Percentiles rank a stretch among this genome's conserved stretches.
Conservation (phyloP, 2,329 filamentous ascomycete genomes). For the Lithohypha guttulata region DNA sequence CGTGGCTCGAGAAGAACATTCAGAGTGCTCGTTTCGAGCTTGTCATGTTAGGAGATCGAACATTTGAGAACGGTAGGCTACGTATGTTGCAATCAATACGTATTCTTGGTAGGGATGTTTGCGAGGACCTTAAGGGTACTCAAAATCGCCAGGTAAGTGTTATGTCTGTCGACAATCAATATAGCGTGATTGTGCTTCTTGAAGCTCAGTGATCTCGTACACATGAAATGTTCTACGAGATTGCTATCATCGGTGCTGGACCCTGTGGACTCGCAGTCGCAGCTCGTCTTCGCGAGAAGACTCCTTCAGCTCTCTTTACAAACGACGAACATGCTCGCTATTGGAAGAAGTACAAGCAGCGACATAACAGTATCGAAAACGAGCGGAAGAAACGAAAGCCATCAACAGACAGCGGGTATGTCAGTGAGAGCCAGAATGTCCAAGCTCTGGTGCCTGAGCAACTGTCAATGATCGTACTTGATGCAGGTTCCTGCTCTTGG, state of each 20-base stretch:
- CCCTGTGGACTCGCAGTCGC: conserved; percentile 66
- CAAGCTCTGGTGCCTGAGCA: conserved; percentile 14
- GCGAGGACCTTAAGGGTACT: no score
- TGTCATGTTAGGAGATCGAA: no score
- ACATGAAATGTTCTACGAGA: conserved; percentile 40
- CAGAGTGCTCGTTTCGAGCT: no score
- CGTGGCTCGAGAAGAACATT: no score
- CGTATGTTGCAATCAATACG: no score
- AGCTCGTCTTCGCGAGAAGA: conserved; percentile 58
- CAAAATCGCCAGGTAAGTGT: neutral
- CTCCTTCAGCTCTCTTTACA: conserved; percentile 69
- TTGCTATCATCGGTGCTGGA: conserved; percentile 63
- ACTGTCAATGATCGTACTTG: conserved; percentile 52
- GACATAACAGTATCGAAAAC: conserved; percentile 11
- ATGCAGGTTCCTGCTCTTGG: conserved; percentile 54
- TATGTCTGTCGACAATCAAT: no score
- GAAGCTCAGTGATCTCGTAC: no score
- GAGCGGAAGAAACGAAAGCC: conserved; percentile 10
- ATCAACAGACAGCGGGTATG: neutral
- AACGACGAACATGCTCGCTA: conserved; percentile 75
- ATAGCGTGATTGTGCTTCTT: no score
- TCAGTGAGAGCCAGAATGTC: neutral
- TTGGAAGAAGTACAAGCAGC: conserved; percentile 19
- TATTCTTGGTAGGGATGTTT: no score
- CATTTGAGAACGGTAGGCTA: no score